Percentiles rank a stretch among this genome's conserved stretches.
Conservation (phyloP, 1,139 yeast genomes). For the Eremothecium cymbalariae region DNA sequence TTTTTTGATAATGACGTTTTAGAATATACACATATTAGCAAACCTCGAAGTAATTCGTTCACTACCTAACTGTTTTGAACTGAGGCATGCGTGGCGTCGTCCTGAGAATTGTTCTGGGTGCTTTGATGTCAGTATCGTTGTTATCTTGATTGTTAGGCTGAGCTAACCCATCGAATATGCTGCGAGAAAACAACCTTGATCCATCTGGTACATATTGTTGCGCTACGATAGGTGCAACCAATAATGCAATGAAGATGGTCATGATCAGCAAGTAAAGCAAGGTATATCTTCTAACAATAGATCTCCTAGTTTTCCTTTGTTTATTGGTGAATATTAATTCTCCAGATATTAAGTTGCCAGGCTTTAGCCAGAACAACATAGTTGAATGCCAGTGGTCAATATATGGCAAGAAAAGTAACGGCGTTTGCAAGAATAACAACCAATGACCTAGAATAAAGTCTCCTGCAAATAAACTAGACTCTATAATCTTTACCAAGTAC, state of each 20-base stretch:
- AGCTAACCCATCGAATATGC: conserved; percentile 34
- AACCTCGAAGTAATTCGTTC: background rate
- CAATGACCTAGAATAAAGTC: conserved; percentile 68
- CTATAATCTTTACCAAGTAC: conserved; percentile 56
- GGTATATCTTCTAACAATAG: conserved; percentile 36
- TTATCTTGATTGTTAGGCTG: conserved; percentile 52
- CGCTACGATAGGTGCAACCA: conserved; percentile 40
- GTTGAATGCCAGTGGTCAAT: conserved; percentile 72
- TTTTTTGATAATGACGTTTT: no score
- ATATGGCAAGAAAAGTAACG: conserved; percentile 59
- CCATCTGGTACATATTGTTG: conserved; percentile 23
- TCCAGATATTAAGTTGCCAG: conserved; percentile 44
- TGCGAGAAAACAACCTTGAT: conserved; percentile 14
- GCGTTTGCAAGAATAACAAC: conserved; percentile 51
- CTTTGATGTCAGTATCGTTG: conserved; percentile 51
- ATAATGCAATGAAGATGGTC: conserved; percentile 32
- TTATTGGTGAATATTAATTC: conserved; percentile 36
- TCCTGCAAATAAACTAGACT: conserved; percentile 57
- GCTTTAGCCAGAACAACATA: conserved; percentile 74
- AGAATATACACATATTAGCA: background rate
- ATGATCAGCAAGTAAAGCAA: conserved; percentile 39
- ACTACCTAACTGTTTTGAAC: conserved; percentile 22
- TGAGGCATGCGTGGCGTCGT: conserved; percentile 25
- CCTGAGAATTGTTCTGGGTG: conserved; percentile 25
- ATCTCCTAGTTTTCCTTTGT: conserved; percentile 34